Conservation (phyloP, 306 rosid genomes). For the Alnus glutinosa region DNA sequence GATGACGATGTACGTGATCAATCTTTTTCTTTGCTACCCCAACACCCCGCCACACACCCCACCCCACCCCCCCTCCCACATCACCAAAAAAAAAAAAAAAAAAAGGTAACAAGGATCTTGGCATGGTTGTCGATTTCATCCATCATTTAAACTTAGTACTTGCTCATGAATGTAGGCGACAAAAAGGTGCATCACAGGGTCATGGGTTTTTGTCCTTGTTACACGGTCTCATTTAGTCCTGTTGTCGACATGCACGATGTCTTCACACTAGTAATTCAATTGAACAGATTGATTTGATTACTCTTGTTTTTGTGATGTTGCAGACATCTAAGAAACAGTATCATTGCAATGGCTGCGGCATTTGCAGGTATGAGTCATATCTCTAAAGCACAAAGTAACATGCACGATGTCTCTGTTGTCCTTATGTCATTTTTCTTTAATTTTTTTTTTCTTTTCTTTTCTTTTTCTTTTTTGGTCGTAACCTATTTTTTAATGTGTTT, state of each 20-base stretch:
- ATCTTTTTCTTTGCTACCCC: background rate
- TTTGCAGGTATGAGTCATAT: slow-evolving; percentile 65
- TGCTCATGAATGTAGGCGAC: background rate
- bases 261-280: background rate
- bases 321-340: slow-evolving; percentile 81
- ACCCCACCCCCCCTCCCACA: background rate
- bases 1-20: slow-evolving; percentile 66
- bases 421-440: background rate
- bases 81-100: background rate
- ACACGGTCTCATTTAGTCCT: slow-evolving; percentile 3
- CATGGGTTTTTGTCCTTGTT: background rate
- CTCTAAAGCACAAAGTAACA: too few species aligned
- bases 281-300: background rate
- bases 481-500: slow-evolving; percentile 16
- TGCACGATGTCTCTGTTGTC: background rate
- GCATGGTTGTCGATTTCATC: background rate
- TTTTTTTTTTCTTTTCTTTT: too few species aligned
- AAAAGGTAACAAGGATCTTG: background rate
- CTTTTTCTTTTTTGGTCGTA: background rate
- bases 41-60: too few species aligned
- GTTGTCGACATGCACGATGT: background rate
- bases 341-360: slow-evolving; percentile 86
- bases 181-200: background rate
- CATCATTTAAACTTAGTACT: background rate
- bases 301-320: slow-evolving; percentile 6